Evolutionary conservation across 176 grass and related monocot genomes (phyloP).

Genomic region (Otatea glauca): DNA sequence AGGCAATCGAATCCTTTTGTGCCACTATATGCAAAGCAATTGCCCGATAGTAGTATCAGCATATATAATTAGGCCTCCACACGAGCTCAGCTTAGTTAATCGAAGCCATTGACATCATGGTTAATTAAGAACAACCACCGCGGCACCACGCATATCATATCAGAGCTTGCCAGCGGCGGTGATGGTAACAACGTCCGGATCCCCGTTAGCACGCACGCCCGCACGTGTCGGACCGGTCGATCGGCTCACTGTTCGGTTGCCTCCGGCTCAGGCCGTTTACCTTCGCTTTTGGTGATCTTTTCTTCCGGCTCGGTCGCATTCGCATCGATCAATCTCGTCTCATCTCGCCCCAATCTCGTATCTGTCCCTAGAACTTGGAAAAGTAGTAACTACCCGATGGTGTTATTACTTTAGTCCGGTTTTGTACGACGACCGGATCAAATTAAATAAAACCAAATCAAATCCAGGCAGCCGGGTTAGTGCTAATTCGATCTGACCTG

Average conservation of each 20-base stretch:
- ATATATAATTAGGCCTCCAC: no score
- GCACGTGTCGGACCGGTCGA: not conserved
- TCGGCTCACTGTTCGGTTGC: not conserved
- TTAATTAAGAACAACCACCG: no score
- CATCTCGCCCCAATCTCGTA: not conserved
- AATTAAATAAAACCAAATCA: not conserved
- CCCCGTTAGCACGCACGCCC: not conserved
- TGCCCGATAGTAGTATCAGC: no score
- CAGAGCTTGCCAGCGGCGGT: not conserved
- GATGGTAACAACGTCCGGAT: not conserved
- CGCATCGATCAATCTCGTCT: not conserved
- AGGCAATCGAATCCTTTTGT: not conserved
- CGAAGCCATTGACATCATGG: not conserved
- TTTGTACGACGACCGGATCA: not conserved
- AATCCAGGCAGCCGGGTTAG: not conserved
- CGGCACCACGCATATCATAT: no score
- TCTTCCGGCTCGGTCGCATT: not conserved
- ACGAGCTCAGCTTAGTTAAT: not conserved
- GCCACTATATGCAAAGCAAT: not conserved
- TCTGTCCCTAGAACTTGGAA: not conserved
- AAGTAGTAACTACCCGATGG: no score
- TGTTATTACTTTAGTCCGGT: not conserved
- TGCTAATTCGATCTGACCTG: not conserved
- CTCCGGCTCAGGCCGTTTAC: constrained; percentile 16
- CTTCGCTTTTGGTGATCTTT: not conserved